A percentile compares a stretch with the other conserved stretches of the same genome.
phyloP scores from a whole-genome alignment of 75 land plant genomes.

The Isoetes taiwanensis region DNA sequence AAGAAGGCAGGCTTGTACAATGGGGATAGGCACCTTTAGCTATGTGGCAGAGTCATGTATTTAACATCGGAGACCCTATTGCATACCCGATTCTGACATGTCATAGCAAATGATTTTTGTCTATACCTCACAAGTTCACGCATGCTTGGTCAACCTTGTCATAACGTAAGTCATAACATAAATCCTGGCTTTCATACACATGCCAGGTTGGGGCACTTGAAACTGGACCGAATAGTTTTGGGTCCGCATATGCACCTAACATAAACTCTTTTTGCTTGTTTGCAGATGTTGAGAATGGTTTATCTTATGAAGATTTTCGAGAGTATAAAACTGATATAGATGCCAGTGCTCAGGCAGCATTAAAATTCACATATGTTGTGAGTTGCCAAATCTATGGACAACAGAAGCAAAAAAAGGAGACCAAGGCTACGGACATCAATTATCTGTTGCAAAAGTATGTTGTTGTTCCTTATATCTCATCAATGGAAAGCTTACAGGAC shows the following conservation, averaged over 20 bases:
- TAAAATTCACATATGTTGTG: slow-evolving; percentile 91
- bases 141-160: not conserved
- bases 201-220: not conserved
- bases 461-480: too few species aligned
- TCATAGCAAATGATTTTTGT: not conserved
- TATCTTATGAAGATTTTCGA: slow-evolving; percentile 18
- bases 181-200: not conserved
- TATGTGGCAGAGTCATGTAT: too few species aligned
- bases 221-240: not conserved
- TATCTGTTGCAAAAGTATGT: slow-evolving; percentile 60
- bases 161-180: not conserved
- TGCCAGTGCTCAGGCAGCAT: slow-evolving; percentile 68
- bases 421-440: slow-evolving; percentile 72
- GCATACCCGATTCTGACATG: not conserved
- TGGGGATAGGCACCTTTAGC: too few species aligned
- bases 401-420: slow-evolving; percentile 53
- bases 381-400: slow-evolving; percentile 95
- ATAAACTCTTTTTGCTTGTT: not conserved
- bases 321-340: slow-evolving; percentile 44
- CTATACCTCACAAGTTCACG: not conserved
- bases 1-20: too few species aligned
- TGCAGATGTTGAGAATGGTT: slow-evolving; percentile 33
- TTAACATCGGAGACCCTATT: too few species aligned
- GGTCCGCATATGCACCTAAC: not conserved
- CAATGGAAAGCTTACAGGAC: too few species aligned